Percentiles rank a stretch among this genome's conserved stretches.
phyloP scores from a whole-genome alignment of 805 yeast species.

The Diddensiella transvaalensis region DNA sequence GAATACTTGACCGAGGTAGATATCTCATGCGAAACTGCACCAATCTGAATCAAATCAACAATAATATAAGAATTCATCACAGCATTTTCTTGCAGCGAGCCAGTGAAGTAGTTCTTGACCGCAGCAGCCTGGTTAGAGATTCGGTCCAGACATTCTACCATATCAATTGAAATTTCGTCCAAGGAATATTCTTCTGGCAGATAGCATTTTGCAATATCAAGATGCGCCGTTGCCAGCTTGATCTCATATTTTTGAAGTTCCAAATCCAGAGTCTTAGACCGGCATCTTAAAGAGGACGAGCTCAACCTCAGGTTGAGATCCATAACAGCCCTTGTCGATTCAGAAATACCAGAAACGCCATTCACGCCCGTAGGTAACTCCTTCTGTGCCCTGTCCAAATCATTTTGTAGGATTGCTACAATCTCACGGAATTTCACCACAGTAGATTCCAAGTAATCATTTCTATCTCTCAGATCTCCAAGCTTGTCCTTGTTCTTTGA shows the following conservation, averaged over 20 bases:
- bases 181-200: slow-evolving; percentile 19
- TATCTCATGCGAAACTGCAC: slow-evolving; percentile 1
- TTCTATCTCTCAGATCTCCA: slow-evolving; percentile 25
- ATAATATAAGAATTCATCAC: slow-evolving; percentile 15
- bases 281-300: slow-evolving; percentile 15
- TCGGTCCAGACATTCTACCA: slow-evolving; percentile 2
- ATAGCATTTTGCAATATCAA: slow-evolving; percentile 27
- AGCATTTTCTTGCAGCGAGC: slow-evolving; percentile 9
- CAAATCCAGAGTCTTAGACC: slow-evolving; percentile 24
- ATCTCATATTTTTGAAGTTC: slow-evolving; percentile 26
- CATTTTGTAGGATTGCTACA: slow-evolving; percentile 27
- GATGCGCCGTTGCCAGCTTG: slow-evolving; percentile 26
- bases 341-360: slow-evolving; percentile 4
- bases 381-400: slow-evolving; percentile 20
- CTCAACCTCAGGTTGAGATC: slow-evolving; percentile 25
- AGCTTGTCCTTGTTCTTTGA: slow-evolving; percentile 21
- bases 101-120: slow-evolving; percentile 15
- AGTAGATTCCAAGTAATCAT: slow-evolving; percentile 38
- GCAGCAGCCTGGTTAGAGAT: neutral
- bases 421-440: slow-evolving; percentile 27
- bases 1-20: neutral
- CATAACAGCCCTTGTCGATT: slow-evolving; percentile 3
- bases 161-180: slow-evolving; percentile 17
- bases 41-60: slow-evolving; percentile 8
- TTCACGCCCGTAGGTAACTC: slow-evolving; percentile 8